Evolutionary conservation across 495 filamentous ascomycete species (phyloP).

Genomic region (Hamigera avellanea): DNA sequence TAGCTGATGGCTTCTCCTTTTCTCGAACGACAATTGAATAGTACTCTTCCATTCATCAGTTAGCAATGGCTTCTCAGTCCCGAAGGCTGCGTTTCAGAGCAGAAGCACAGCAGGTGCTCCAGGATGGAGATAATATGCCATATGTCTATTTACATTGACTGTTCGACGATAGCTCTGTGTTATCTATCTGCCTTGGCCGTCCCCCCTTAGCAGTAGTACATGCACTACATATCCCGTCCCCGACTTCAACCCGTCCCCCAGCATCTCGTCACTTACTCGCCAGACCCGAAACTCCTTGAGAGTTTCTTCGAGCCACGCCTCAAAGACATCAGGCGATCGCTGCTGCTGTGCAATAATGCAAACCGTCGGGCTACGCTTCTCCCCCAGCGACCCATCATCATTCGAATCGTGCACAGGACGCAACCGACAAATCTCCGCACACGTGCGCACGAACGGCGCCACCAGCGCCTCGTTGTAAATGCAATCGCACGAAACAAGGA

Average conservation of each 20-base stretch:
- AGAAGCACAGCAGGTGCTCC: no score
- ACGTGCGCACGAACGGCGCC: constrained; percentile 70
- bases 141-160: no score
- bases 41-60: no score
- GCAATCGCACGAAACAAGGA: constrained; percentile 74
- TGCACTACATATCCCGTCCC: constrained; percentile 37
- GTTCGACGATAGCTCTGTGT: no score
- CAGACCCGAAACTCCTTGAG: constrained; percentile 55
- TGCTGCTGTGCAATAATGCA: constrained; percentile 81
- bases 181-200: no score
- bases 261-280: constrained; percentile 55
- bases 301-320: constrained; percentile 65
- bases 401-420: constrained; percentile 13
- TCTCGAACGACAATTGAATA: no score
- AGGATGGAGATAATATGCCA: no score
- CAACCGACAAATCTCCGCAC: constrained; percentile 62
- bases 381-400: background rate
- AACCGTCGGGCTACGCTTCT: constrained; percentile 45
- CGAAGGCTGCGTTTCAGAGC: no score
- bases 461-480: constrained; percentile 84
- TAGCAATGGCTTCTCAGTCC: no score
- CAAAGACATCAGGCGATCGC: constrained; percentile 72
- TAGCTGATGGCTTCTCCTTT: no score
- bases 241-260: constrained; percentile 42
- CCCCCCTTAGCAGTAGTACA: constrained; percentile 22